These are phyloP conservation scores for Fusarium avenaceum DNA, from an alignment of 2,329 filamentous ascomycete genomes.

Conservation along the genomic window DNA sequence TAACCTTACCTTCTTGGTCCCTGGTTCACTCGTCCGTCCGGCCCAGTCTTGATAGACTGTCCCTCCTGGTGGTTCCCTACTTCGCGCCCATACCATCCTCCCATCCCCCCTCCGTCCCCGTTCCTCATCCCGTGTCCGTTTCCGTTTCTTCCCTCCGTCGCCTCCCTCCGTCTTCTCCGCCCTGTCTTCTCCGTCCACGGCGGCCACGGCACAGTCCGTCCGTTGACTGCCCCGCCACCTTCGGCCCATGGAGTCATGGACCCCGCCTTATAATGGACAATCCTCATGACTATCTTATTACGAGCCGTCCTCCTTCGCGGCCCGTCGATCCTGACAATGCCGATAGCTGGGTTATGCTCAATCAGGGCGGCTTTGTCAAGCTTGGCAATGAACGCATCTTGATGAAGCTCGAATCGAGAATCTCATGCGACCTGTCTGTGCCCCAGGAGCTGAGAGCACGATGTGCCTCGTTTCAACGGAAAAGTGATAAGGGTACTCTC, in stretches of 20 bases:
- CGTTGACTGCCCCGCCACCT: constrained; percentile 48
- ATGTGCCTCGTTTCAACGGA: constrained; percentile 74
- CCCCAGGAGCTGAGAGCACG: constrained; percentile 73
- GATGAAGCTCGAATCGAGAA: constrained; percentile 83
- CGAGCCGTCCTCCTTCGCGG: constrained; percentile 52
- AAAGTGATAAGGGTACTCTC: constrained; percentile 80
- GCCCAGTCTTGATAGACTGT: constrained; percentile 26
- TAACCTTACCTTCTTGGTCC: constrained; percentile 27
- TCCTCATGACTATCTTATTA: constrained; percentile 58
- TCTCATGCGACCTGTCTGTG: constrained; percentile 80
- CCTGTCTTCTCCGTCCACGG: constrained; percentile 40
- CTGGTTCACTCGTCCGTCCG: constrained; percentile 29
- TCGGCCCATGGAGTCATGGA: constrained; percentile 54
- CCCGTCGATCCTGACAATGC: constrained; percentile 66
- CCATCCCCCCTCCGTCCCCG: constrained; percentile 8
- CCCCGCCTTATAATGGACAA: constrained; percentile 57
- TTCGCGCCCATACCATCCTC: constrained; percentile 23
- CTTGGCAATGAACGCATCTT: constrained; percentile 87
- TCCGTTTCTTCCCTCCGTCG: constrained; percentile 38
- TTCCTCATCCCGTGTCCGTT: constrained; percentile 16
- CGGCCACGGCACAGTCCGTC: constrained; percentile 44
- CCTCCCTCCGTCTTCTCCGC: constrained; percentile 36
- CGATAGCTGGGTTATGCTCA: constrained; percentile 90
- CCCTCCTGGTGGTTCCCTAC: constrained; percentile 16
- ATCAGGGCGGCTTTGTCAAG: constrained; percentile 82